A percentile compares a stretch with the other conserved stretches of the same genome.
Evolutionary conservation across 768 basidiomycete genomes (phyloP).

Genomic region (Lactarius hengduanensis): DNA sequence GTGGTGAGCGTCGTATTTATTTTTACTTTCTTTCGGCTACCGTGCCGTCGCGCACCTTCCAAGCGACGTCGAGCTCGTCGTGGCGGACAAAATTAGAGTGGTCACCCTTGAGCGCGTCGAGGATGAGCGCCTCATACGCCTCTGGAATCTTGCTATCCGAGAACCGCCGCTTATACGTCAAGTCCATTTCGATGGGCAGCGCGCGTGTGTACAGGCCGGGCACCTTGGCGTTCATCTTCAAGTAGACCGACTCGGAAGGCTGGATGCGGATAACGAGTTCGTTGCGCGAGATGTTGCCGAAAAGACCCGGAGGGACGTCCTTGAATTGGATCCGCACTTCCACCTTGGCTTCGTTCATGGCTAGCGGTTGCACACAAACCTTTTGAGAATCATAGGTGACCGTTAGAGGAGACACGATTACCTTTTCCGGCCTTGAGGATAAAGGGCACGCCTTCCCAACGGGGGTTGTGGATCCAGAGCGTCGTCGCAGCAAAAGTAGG

Average conservation of each 20-base stretch:
- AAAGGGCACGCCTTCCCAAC: slow-evolving; percentile 99
- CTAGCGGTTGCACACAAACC: slow-evolving; percentile 33
- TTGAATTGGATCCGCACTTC: slow-evolving; percentile 98
- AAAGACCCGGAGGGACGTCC: slow-evolving; percentile 95
- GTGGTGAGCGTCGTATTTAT: background rate
- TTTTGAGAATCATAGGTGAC: background rate
- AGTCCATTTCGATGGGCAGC: slow-evolving; percentile 95
- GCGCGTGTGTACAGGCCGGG: slow-evolving; percentile 89
- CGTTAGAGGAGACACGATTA: slow-evolving; percentile 36
- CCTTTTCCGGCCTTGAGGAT: slow-evolving; percentile 99
- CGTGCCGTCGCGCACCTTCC: slow-evolving; percentile 63
- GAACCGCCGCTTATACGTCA: slow-evolving; percentile 97
- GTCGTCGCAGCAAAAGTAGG: slow-evolving; percentile 93
- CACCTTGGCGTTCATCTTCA: slow-evolving; percentile 94
- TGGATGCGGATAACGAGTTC: slow-evolving; percentile 98
- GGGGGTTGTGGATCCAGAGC: slow-evolving; percentile 89
- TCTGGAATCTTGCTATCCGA: slow-evolving; percentile 89
- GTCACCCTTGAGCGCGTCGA: slow-evolving; percentile 96
- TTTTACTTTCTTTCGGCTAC: background rate
- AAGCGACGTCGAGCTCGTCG: slow-evolving; percentile 95
- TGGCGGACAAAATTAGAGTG: slow-evolving; percentile 99
- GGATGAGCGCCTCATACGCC: slow-evolving; percentile 92
- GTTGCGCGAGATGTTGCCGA: slow-evolving; percentile 93
- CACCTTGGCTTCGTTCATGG: slow-evolving; percentile 97
- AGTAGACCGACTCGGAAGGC: slow-evolving; percentile 93